Base-by-base conservation (phyloP, 305 asterid genomes). In the Fraxinus sp. region DNA sequence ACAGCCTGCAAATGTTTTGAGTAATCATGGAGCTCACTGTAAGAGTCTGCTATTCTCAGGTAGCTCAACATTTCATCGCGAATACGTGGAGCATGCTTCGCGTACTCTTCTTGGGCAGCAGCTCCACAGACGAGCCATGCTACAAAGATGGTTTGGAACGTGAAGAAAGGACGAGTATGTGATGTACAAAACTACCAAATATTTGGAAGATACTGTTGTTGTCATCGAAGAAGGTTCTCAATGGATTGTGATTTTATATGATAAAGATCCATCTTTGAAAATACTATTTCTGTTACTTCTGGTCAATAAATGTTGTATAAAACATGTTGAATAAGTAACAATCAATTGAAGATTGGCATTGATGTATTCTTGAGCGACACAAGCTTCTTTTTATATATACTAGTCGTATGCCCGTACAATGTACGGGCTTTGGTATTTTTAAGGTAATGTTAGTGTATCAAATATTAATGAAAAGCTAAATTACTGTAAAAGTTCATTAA, bases 41-140 rank as follows among this genome's bases (percentile, higher is more conserved):
- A 89, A 8, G 95, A 89, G 62, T 90, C 85, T 35, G 92, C 82
- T 18, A 72, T 77, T 79, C 92, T 83, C 46, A 92, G 78, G 1
- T 94, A 92, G 11, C 81, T 81, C 93, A 94, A 92, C 91, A 92
- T 88, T 3, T 94, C 94, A 71, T 90, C 94, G 36, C 93, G 86
- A n/a, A 92, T 79, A 35, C 89, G 93, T 6, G 93, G 91, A 78
- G 88, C 85, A 55, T 85, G 83, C 86, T 89, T 90, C 84, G 90
- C 94, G 1, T 86, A 88, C 90, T 92, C 93, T 79, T 92, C 97
- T 72, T 90, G 75, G 28, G 93, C 92, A 5, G 90, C 88, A 44
- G 88, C 89, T 59, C 92, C 92, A 28, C 96, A 91, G 0, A 85
- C 93, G 11, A 92, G 94, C 94, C 96, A 92, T 9, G 91, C 74